These are phyloP conservation scores for Malus sylvestris DNA, from an alignment of 306 rosid genomes.

Conservation along the genomic window DNA sequence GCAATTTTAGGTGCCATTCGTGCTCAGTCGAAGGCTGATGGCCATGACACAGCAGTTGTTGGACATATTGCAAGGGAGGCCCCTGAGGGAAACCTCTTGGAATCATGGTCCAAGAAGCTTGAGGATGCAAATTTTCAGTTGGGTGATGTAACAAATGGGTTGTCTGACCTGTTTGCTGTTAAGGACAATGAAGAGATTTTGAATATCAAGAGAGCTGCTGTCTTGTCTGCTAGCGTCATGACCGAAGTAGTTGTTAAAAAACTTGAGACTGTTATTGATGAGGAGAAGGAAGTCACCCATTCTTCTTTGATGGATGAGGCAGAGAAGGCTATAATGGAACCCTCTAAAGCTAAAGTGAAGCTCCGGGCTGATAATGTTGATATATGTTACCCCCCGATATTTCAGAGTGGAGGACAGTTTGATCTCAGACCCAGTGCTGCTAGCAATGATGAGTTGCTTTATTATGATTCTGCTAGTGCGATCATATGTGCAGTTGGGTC, in stretches of 20 bases:
- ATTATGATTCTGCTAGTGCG: constrained; percentile 80
- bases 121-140: constrained; percentile 44
- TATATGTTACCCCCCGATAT: constrained; percentile 90
- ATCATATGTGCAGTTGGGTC: constrained; percentile 90
- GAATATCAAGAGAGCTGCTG: constrained; percentile 74
- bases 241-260: constrained; percentile 71
- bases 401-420: constrained; percentile 89
- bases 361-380: constrained; percentile 83
- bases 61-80: constrained; percentile 77
- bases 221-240: constrained; percentile 70
- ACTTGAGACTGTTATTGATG: constrained; percentile 87
- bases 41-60: constrained; percentile 41
- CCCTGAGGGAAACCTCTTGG: constrained; percentile 81
- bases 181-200: constrained; percentile 67
- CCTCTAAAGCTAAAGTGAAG: constrained; percentile 65
- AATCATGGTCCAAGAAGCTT: constrained; percentile 68
- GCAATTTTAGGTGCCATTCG: constrained; percentile 52
- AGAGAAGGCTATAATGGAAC: constrained; percentile 80
- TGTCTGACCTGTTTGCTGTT: constrained; percentile 58
- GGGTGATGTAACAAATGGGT: constrained; percentile 67
- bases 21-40: constrained; percentile 55
- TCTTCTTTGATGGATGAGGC: constrained; percentile 87
- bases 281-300: constrained; percentile 79
- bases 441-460: constrained; percentile 76
- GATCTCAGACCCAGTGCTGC: constrained; percentile 96